These are phyloP conservation scores for Phyllosticta paracitricarpa DNA, from an alignment of 2,329 filamentous ascomycete species.

Conservation along the genomic window DNA sequence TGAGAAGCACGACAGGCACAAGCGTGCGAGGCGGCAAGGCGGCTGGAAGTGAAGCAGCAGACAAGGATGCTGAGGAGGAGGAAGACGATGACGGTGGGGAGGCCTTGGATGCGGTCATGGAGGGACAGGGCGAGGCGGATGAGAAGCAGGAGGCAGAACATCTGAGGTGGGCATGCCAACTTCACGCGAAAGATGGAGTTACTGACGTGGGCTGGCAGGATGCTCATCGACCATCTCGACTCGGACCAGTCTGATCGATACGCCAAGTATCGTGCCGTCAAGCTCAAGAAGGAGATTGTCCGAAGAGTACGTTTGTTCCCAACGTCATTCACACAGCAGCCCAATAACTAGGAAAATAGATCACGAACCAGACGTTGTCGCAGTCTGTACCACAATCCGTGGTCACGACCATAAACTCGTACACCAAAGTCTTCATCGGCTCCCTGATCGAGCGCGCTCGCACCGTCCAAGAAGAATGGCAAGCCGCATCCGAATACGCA, in stretches of 20 bases:
- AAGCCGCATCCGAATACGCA: conserved; percentile 43
- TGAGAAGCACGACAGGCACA: conserved; percentile 26
- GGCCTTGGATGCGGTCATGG: conserved; percentile 37
- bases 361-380: conserved; percentile 71
- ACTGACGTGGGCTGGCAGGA: conserved; percentile 19
- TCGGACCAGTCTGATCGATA: conserved; percentile 59
- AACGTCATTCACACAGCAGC: neutral
- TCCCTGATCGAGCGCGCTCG: conserved; percentile 65
- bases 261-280: conserved; percentile 59
- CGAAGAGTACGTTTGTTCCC: conserved; percentile 44
- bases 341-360: conserved; percentile 28
- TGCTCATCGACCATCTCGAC: conserved; percentile 57
- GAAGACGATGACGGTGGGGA: conserved; percentile 44
- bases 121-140: conserved; percentile 48
- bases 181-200: neutral
- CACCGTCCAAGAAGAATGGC: conserved; percentile 62
- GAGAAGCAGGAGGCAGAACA: conserved; percentile 59
- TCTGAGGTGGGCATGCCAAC: conserved; percentile 31
- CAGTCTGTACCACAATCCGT: conserved; percentile 67
- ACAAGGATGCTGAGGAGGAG: conserved; percentile 47
- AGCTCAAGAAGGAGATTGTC: conserved; percentile 58
- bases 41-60: conserved; percentile 22
- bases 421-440: conserved; percentile 67
- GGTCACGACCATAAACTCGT: conserved; percentile 64
- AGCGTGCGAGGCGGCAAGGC: conserved; percentile 21